Conservation (phyloP, 768 basidiomycete species). For the Lentinula lateritia region DNA sequence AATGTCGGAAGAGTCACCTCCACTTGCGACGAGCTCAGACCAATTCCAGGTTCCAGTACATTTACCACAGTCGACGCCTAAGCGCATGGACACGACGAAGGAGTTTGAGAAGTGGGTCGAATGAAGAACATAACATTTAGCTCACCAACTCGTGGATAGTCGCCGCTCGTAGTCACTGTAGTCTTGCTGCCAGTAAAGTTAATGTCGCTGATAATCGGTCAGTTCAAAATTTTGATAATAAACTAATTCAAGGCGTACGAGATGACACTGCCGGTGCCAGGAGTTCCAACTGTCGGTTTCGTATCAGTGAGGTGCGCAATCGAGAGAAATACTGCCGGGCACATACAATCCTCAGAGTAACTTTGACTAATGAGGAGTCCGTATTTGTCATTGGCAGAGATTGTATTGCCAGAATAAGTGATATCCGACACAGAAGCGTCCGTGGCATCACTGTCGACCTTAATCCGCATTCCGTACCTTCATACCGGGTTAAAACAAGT, state of each 20-base stretch:
- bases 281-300: conserved; percentile 26
- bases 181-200: conserved; percentile 1
- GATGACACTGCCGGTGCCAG: conserved; percentile 35
- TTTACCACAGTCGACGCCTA: not conserved
- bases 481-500: no score
- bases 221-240: no score
- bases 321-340: not conserved
- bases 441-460: conserved; percentile 18
- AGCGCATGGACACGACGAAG: no score
- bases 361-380: conserved; percentile 39
- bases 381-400: conserved; percentile 25
- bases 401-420: conserved; percentile 32
- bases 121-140: not conserved
- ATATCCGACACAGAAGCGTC: conserved; percentile 27
- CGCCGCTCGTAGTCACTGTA: not conserved
- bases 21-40: not conserved
- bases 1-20: not conserved
- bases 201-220: not conserved
- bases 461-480: conserved; percentile 6
- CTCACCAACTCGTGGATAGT: not conserved
- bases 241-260: conserved; percentile 12
- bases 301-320: not conserved
- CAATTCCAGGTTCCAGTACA: not conserved
- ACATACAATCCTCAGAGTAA: conserved; percentile 12
- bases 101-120: not conserved